Evolutionary conservation across 2,329 filamentous ascomycete genomes (phyloP), one percentile per base, ranked within the genome.

Genomic region (Colletotrichum paranaense): DNA sequence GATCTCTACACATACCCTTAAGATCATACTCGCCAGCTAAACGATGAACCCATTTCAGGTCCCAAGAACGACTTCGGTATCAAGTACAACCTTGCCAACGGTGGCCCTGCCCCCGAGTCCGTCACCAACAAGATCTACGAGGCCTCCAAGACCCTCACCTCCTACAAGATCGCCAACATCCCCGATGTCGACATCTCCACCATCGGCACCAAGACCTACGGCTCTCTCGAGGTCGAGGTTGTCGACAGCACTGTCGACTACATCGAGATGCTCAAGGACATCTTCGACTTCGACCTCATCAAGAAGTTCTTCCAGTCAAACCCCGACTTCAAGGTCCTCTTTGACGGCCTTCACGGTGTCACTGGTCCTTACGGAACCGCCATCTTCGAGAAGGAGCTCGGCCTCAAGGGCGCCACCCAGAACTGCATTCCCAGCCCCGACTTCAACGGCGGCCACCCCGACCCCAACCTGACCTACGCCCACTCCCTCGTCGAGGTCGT

Each of bases 91-190:
- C 89, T 99, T 73, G 89, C 95, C 83, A 98, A 99, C 81, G 97
- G 97, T 79, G 97, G 95, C 69, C 97, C 97, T 56, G 97, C 97
- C 69, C 97, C 97, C 72, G 97, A 99, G 85, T 93, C 94, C 67
- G 94, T 99, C 77, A 99, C 97, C 78, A 97, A 99, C 91, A 98
- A 97, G 88, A 98, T 99, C 83, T 98, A 91, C 87, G 94, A 96
- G 79, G 91, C 92, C 74, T 96, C 96, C 78, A 98, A 98, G 89
- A 92, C 89, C 76, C 89, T 99, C 78, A 94, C 91, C 57, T 95
- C 93, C 63, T 99, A 98, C 90, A 98, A 98, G 86, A 93, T 98
- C 77, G 91, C 93, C 79, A 91, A 95, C 78, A 93, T 98, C 75
- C 93, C 94, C 68, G 92, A 98, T 77, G 86, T 99, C 79, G 95